A percentile compares a stretch with the other conserved stretches of the same genome.
phyloP scores from a whole-genome alignment of 371 early-diverging fungal species.

The Spraguea lophii region DNA sequence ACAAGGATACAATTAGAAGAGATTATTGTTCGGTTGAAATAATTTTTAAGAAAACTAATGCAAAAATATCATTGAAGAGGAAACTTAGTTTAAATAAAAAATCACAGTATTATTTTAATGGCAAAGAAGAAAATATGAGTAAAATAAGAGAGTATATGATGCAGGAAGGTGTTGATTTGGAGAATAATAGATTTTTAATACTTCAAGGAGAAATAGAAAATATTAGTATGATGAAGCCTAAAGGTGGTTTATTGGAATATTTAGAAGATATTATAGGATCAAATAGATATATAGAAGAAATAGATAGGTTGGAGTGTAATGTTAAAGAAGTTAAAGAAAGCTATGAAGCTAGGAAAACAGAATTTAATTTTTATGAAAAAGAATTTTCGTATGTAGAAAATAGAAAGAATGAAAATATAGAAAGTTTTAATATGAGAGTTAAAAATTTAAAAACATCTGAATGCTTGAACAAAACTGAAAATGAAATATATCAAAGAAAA shows the following conservation, averaged over 20 bases:
- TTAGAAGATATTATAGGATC: slow-evolving; percentile 98
- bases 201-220: slow-evolving; percentile 98
- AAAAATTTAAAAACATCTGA: background rate
- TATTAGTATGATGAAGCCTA: slow-evolving; percentile 92
- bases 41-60: slow-evolving; percentile 68
- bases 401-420: slow-evolving; percentile 57
- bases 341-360: slow-evolving; percentile 58
- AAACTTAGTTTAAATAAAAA: background rate
- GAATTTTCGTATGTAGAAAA: slow-evolving; percentile 51
- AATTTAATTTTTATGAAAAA: slow-evolving; percentile 33
- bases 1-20: slow-evolving; percentile 60
- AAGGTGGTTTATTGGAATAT: slow-evolving; percentile 88
- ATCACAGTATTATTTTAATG: slow-evolving; percentile 55
- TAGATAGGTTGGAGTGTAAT: slow-evolving; percentile 58
- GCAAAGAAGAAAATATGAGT: slow-evolving; percentile 39
- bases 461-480: background rate
- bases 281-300: slow-evolving; percentile 59
- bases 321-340: slow-evolving; percentile 52
- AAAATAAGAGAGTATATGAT: slow-evolving; percentile 55
- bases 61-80: slow-evolving; percentile 47
- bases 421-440: slow-evolving; percentile 3
- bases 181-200: slow-evolving; percentile 92
- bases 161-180: slow-evolving; percentile 74
- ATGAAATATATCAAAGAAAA: background rate
- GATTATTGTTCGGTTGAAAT: slow-evolving; percentile 72